Evolutionary conservation across 495 filamentous ascomycete genomes (phyloP).

Genomic region (Aspergillus mulundensis): DNA sequence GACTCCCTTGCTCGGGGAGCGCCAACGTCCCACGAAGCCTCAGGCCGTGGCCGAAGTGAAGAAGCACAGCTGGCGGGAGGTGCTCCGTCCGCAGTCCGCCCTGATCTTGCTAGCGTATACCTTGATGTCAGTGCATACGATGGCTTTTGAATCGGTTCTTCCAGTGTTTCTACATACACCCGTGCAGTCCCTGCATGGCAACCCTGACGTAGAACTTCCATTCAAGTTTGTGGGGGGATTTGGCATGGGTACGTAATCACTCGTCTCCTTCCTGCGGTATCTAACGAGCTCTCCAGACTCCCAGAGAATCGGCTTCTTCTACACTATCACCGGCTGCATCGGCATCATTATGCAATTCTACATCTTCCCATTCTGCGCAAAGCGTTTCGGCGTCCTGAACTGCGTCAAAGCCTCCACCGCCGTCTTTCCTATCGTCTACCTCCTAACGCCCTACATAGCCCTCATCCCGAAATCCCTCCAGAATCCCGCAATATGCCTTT

Average conservation of each 20-base stretch:
- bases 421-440: slow-evolving; percentile 67
- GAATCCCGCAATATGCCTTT: slow-evolving; percentile 43
- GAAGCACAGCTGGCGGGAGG: slow-evolving; percentile 55
- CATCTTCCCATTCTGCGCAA: slow-evolving; percentile 66
- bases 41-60: slow-evolving; percentile 11
- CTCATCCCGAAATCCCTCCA: slow-evolving; percentile 45
- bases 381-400: slow-evolving; percentile 63
- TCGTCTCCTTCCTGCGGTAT: not conserved
- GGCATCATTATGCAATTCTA: slow-evolving; percentile 76
- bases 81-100: slow-evolving; percentile 68
- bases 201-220: slow-evolving; percentile 60
- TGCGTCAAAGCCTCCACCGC: slow-evolving; percentile 59
- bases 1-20: slow-evolving; percentile 28
- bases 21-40: slow-evolving; percentile 12
- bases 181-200: slow-evolving; percentile 44
- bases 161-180: slow-evolving; percentile 81
- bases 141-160: slow-evolving; percentile 76
- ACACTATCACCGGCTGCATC: slow-evolving; percentile 67
- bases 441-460: slow-evolving; percentile 68
- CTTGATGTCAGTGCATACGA: slow-evolving; percentile 68
- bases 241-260: slow-evolving; percentile 47
- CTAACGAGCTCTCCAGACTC: slow-evolving; percentile 34
- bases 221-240: slow-evolving; percentile 80
- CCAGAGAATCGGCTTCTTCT: slow-evolving; percentile 69
- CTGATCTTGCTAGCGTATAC: slow-evolving; percentile 74